Percentiles rank a stretch among this genome's conserved stretches.
These are phyloP conservation scores for Tricholoma matsutake DNA, from an alignment of 768 basidiomycete genomes.

Conservation along the genomic window DNA sequence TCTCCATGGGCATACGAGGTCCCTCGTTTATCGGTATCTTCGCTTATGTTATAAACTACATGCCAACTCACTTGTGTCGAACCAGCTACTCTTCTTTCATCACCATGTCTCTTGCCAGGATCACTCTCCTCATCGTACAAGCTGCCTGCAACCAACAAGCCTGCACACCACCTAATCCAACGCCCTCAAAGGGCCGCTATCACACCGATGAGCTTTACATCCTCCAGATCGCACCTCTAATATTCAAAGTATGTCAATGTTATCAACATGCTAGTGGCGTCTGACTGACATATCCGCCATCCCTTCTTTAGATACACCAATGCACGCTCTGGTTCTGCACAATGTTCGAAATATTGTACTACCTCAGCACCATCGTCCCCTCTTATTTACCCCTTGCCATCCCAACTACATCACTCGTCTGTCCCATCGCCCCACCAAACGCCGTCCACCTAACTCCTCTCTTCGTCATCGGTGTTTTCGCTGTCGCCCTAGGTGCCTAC, in stretches of 20 bases:
- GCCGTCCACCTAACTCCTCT: conserved; percentile 26
- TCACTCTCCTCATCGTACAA: conserved; percentile 38
- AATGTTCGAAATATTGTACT: conserved; percentile 17
- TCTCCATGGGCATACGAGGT: too few relatives aligned
- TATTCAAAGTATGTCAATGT: conserved; percentile 36
- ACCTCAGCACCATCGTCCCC: conserved; percentile 12
- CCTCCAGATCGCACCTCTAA: conserved; percentile 45
- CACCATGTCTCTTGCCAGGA: conserved; percentile 38
- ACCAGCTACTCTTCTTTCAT: too few relatives aligned
- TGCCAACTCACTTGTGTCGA: too few relatives aligned
- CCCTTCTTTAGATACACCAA: conserved; percentile 13
- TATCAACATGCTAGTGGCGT: too few relatives aligned
- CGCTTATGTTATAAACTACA: too few relatives aligned
- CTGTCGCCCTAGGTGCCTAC: conserved; percentile 32
- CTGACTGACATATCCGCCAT: too few relatives aligned
- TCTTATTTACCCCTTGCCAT: conserved; percentile 28
- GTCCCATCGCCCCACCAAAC: conserved; percentile 18
- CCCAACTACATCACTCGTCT: conserved; percentile 29
- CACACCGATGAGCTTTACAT: conserved; percentile 42
- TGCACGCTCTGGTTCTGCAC: conserved; percentile 20
- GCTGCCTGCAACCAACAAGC: conserved; percentile 43
- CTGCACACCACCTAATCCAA: conserved; percentile 47
- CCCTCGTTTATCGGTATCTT: too few relatives aligned
- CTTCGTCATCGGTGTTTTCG: conserved; percentile 34
- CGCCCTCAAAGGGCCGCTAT: conserved; percentile 42